A percentile compares a stretch with the other conserved stretches of the same genome.
Evolutionary conservation across 1,284 basidiomycete species (phyloP).

Genomic region (Lentinula novae-zelandiae): DNA sequence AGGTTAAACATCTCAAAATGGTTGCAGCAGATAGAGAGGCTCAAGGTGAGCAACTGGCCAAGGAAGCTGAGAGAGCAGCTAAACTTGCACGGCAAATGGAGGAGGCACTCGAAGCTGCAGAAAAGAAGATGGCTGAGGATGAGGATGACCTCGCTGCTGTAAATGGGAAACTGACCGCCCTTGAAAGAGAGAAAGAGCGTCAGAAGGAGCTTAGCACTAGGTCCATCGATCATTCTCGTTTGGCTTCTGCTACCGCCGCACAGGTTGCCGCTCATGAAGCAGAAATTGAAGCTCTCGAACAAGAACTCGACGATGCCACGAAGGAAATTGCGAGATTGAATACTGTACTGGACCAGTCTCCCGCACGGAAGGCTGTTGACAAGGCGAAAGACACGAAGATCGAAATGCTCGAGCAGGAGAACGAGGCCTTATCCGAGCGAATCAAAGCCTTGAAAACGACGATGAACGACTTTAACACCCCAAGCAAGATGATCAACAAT

Average conservation of each 20-base stretch:
- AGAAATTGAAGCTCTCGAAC: slow-evolving; percentile 65
- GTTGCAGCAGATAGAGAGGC: slow-evolving; percentile 46
- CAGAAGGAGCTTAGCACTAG: slow-evolving; percentile 35
- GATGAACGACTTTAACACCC: slow-evolving; percentile 48
- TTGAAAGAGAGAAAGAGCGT: slow-evolving; percentile 59
- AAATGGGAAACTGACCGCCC: slow-evolving; percentile 44
- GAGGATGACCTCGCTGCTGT: slow-evolving; percentile 51
- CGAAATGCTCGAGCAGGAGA: slow-evolving; percentile 71
- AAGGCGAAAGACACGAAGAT: slow-evolving; percentile 71
- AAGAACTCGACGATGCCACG: slow-evolving; percentile 77
- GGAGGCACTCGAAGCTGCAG: slow-evolving; percentile 66
- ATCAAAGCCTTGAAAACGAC: slow-evolving; percentile 53
- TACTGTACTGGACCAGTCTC: slow-evolving; percentile 65
- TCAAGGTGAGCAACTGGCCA: slow-evolving; percentile 48
- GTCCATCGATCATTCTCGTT: slow-evolving; percentile 30
- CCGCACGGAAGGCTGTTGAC: slow-evolving; percentile 71
- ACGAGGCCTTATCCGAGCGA: slow-evolving; percentile 68
- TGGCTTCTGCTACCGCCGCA: slow-evolving; percentile 26
- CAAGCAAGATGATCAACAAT: slow-evolving; percentile 46
- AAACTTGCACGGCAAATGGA: slow-evolving; percentile 65
- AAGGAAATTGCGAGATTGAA: slow-evolving; percentile 76
- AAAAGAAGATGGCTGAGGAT: slow-evolving; percentile 61
- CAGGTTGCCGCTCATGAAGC: slow-evolving; percentile 35
- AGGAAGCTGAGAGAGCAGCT: slow-evolving; percentile 44
- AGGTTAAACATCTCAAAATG: slow-evolving; percentile 38